A percentile compares a stretch with the other conserved stretches of the same genome.
Evolutionary conservation across 192 early-diverging fungal species (phyloP).

Genomic region (Powellomyces hirtus): DNA sequence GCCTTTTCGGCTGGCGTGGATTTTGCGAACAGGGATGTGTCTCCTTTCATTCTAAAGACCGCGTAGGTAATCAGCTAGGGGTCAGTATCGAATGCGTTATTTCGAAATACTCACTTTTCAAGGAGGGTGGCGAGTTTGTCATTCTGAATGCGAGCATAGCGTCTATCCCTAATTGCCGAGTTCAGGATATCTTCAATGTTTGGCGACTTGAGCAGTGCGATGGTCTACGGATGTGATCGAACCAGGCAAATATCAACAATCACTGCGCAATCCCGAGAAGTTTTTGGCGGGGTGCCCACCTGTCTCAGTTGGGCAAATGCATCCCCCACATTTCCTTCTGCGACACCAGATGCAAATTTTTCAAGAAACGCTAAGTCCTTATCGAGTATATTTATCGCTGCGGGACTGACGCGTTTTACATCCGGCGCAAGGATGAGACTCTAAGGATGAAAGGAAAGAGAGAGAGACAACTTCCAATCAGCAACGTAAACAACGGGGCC

Average conservation of each 20-base stretch:
- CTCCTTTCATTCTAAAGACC: constrained; percentile 31
- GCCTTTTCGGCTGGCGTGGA: constrained; percentile 44
- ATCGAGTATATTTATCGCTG: constrained; percentile 61
- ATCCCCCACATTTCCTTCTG: constrained; percentile 62
- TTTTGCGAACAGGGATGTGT: constrained; percentile 38
- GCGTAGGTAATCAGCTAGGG: background rate
- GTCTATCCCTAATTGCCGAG: constrained; percentile 56
- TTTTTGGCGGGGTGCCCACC: constrained; percentile 40
- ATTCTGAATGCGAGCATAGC: constrained; percentile 65
- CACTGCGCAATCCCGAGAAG: background rate
- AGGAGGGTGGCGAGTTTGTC: constrained; percentile 64
- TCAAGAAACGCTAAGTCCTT: constrained; percentile 73
- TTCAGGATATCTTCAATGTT: constrained; percentile 75
- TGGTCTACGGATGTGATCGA: constrained; percentile 58
- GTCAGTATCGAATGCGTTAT: constrained; percentile 1
- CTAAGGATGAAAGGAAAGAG: constrained; percentile 23
- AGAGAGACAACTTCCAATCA: background rate
- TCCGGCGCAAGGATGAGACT: constrained; percentile 57
- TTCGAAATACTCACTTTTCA: constrained; percentile 73
- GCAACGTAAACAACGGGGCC: background rate
- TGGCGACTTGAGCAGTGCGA: constrained; percentile 64
- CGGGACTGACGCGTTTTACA: constrained; percentile 57
- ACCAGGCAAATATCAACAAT: no score
- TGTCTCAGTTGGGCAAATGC: constrained; percentile 72
- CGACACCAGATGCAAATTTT: constrained; percentile 63